Conservation (phyloP, 2,329 filamentous ascomycete genomes). For the Parastagonospora avenae region DNA sequence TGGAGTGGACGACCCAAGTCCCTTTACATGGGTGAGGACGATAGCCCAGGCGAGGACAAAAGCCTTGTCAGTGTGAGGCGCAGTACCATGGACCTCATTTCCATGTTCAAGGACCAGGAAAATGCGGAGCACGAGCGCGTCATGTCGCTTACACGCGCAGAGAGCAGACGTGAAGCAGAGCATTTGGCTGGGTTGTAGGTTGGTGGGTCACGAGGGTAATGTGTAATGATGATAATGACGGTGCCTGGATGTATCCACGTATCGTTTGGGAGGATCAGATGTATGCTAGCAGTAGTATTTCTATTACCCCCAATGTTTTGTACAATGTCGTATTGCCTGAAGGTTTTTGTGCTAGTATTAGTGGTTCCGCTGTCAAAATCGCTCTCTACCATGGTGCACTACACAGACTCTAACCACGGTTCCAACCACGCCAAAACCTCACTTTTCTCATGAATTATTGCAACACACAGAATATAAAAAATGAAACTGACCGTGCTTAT, state of each 20-base stretch:
- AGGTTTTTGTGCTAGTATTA: no score
- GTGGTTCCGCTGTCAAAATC: no score
- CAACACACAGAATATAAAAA: no score
- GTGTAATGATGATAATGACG: neutral
- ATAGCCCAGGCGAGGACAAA: conserved; percentile 20
- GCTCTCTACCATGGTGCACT: no score
- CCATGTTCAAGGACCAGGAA: conserved; percentile 45
- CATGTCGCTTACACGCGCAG: conserved; percentile 26
- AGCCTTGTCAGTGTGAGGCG: conserved; percentile 44
- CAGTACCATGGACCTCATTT: conserved; percentile 50
- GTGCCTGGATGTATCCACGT: neutral
- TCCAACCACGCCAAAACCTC: no score
- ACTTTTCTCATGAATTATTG: no score
- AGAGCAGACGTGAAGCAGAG: conserved; percentile 7
- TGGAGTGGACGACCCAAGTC: conserved; percentile 22
- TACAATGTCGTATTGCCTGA: no score
- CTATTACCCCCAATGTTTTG: no score
- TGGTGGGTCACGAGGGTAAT: neutral
- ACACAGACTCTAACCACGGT: no score
- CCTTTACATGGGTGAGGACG: conserved; percentile 15
- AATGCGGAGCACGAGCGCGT: conserved; percentile 39
- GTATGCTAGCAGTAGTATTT: no score
- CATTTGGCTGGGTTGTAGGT: conserved; percentile 2
- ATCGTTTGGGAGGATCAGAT: no score
- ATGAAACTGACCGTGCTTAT: no score